Percentiles rank a stretch among this genome's conserved stretches.
Conservation (phyloP, 495 filamentous ascomycete species). For the Chlorociboria aeruginascens region DNA sequence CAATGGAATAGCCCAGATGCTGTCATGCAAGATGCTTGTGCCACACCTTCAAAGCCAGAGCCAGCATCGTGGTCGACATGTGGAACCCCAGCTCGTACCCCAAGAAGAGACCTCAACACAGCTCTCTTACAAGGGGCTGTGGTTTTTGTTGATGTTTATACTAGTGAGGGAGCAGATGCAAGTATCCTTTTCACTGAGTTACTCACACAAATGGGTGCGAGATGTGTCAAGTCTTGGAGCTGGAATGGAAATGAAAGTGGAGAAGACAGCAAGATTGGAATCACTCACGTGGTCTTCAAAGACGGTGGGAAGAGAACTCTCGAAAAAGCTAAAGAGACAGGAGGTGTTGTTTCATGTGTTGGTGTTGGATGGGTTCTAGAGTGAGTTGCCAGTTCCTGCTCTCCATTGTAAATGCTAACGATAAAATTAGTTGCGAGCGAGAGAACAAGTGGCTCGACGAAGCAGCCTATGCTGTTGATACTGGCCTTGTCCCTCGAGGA, state of each 20-base stretch:
- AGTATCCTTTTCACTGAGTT: slow-evolving; percentile 75
- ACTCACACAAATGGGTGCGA: slow-evolving; percentile 73
- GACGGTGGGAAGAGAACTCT: slow-evolving; percentile 80
- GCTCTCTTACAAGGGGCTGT: slow-evolving; percentile 56
- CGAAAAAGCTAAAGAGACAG: slow-evolving; percentile 69
- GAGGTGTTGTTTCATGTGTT: slow-evolving; percentile 69
- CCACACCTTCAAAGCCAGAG: slow-evolving; percentile 11
- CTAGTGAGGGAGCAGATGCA: slow-evolving; percentile 76
- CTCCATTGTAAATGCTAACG: slow-evolving; percentile 7
- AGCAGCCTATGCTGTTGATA: slow-evolving; percentile 57
- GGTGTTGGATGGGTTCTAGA: slow-evolving; percentile 83
- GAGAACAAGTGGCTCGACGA: slow-evolving; percentile 68
- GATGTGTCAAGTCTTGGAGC: slow-evolving; percentile 70
- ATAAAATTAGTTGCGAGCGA: slow-evolving; percentile 54
- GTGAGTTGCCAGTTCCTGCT: slow-evolving; percentile 34
- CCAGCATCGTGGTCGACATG: slow-evolving; percentile 32
- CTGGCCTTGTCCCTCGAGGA: slow-evolving; percentile 58
- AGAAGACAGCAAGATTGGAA: slow-evolving; percentile 48
- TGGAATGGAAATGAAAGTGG: slow-evolving; percentile 51
- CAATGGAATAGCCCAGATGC: not conserved
- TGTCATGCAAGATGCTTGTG: slow-evolving; percentile 15
- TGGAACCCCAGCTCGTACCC: slow-evolving; percentile 43
- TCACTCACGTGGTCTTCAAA: slow-evolving; percentile 94
- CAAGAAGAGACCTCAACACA: slow-evolving; percentile 36
- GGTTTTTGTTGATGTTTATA: slow-evolving; percentile 90